Percentiles rank a stretch among this genome's conserved stretches.
phyloP scores from a whole-genome alignment of 352 stramenopile species.

The Thalassiosira sp. region DNA sequence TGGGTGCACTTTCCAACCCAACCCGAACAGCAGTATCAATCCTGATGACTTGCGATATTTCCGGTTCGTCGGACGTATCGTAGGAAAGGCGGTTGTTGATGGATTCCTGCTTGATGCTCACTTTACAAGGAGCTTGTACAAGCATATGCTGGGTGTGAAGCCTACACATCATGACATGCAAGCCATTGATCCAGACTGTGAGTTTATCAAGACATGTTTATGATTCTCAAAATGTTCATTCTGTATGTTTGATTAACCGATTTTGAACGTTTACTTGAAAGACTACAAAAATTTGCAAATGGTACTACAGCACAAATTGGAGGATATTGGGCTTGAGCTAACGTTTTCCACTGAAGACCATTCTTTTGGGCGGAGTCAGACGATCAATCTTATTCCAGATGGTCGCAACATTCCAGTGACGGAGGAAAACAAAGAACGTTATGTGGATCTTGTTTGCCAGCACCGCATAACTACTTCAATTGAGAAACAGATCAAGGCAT shows the following conservation, averaged over 20 bases:
- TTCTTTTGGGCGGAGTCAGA: slow-evolving; percentile 83
- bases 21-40: slow-evolving; percentile 98
- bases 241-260: too few relatives aligned
- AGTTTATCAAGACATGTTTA: too few relatives aligned
- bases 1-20: slow-evolving; percentile 98
- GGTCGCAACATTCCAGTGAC: slow-evolving; percentile 93
- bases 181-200: slow-evolving; percentile 95
- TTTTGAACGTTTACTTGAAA: neutral
- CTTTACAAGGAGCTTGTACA: slow-evolving; percentile 98
- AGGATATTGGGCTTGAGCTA: slow-evolving; percentile 84
- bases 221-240: too few relatives aligned
- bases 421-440: slow-evolving; percentile 96
- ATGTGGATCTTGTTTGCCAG: slow-evolving; percentile 96
- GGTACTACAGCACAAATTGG: slow-evolving; percentile 86
- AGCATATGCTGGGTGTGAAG: slow-evolving; percentile 97
- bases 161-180: slow-evolving; percentile 98
- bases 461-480: slow-evolving; percentile 99
- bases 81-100: slow-evolving; percentile 98
- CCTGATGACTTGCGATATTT: slow-evolving; percentile 99
- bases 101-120: slow-evolving; percentile 97
- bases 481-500: slow-evolving; percentile 84
- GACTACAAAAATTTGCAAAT: slow-evolving; percentile 89
- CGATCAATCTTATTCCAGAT: slow-evolving; percentile 93
- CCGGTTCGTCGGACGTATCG: slow-evolving; percentile 91
- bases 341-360: slow-evolving; percentile 86